These are phyloP conservation scores for Solanum ossicruentum DNA, from an alignment of 257 asterid genomes.

Conservation along the genomic window DNA sequence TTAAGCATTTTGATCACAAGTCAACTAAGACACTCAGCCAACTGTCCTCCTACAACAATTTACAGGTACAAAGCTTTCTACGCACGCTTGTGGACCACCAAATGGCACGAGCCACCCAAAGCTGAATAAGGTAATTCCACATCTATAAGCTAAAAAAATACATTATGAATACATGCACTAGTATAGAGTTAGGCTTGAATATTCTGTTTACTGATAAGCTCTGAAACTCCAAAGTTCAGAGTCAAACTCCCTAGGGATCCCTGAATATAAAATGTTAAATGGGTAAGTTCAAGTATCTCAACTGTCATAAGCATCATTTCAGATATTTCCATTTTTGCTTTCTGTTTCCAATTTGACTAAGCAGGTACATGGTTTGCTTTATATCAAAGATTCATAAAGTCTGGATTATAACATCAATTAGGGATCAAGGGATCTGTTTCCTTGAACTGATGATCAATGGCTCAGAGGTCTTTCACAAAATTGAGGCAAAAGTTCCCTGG, in stretches of 20 bases:
- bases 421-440: background rate
- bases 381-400: background rate
- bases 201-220: background rate
- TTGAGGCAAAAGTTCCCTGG: background rate
- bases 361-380: background rate
- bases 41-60: background rate
- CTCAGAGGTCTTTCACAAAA: background rate
- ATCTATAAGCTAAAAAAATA: background rate
- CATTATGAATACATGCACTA: background rate
- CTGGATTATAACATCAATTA: background rate
- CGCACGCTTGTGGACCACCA: background rate
- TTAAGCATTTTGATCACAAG: background rate
- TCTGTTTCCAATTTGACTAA: background rate
- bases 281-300: background rate
- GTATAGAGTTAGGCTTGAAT: background rate
- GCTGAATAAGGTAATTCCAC: background rate
- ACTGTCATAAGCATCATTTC: background rate
- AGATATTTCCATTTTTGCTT: background rate
- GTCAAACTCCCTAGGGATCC: background rate
- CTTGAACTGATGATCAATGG: background rate
- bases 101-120: background rate
- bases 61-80: background rate
- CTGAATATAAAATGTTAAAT: background rate
- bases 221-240: background rate
- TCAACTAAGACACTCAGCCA: background rate